Percentiles rank a stretch among this genome's conserved stretches.
Evolutionary conservation across 1,284 basidiomycete species (phyloP).

Genomic region (Dichomitus squalens): DNA sequence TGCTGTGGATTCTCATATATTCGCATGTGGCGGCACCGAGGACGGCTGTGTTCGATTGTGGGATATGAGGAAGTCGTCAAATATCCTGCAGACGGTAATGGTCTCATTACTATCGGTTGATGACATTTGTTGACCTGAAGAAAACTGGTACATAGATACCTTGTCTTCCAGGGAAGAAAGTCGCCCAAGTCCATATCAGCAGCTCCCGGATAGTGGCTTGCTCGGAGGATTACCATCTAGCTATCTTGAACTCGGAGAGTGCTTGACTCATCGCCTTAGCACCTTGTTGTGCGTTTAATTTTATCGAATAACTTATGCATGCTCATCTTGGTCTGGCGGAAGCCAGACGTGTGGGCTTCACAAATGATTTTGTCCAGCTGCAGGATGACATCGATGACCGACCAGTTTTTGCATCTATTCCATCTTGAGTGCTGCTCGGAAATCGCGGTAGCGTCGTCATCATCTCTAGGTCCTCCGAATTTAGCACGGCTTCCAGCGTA

Average conservation of each 20-base stretch:
- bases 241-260: conserved; percentile 10
- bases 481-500: too few species aligned
- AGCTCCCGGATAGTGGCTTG: conserved; percentile 37
- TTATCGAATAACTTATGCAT: too few species aligned
- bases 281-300: too few species aligned
- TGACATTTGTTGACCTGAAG: too few species aligned
- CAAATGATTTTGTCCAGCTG: too few species aligned
- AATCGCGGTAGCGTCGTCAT: background rate
- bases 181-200: conserved; percentile 40
- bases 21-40: conserved; percentile 44
- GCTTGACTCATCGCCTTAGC: background rate
- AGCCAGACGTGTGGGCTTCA: too few species aligned
- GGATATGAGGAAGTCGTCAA: conserved; percentile 47
- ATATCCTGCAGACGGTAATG: conserved; percentile 34
- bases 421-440: background rate
- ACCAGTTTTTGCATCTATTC: background rate
- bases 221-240: conserved; percentile 37
- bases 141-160: conserved; percentile 28
- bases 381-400: too few species aligned
- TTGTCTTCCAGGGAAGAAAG: conserved; percentile 39
- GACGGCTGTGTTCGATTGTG: conserved; percentile 47
- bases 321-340: too few species aligned
- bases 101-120: too few species aligned
- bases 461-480: background rate
- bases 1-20: conserved; percentile 35